A percentile compares a stretch with the other conserved stretches of the same genome.
phyloP scores from a whole-genome alignment of 768 basidiomycete species.

The Tricholoma flavovirens region DNA sequence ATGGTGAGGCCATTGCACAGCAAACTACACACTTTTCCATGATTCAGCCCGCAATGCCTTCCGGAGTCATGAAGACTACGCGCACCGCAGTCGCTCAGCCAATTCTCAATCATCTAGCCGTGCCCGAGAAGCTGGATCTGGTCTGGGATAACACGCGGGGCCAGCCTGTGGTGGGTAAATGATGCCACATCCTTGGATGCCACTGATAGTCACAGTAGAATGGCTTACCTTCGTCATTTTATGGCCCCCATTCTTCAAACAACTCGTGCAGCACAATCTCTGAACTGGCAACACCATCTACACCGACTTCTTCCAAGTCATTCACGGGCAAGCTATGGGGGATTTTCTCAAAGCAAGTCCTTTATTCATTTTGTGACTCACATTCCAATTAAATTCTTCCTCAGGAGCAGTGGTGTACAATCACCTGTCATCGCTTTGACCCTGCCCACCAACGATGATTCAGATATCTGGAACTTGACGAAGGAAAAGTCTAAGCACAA shows the following conservation, averaged over 20 bases:
- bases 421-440: not conserved
- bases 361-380: not conserved
- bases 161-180: slow-evolving; percentile 2
- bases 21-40: not conserved
- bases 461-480: not conserved
- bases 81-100: not conserved
- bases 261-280: not conserved
- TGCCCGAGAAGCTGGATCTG: slow-evolving; percentile 6
- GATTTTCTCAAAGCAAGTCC: slow-evolving; percentile 4
- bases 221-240: not conserved
- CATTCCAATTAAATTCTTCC: not conserved
- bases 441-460: not conserved
- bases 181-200: not conserved
- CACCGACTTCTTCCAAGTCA: slow-evolving; percentile 1
- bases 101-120: slow-evolving; percentile 2
- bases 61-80: not conserved
- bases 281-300: not conserved
- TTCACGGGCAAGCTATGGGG: slow-evolving; percentile 7
- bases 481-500: slow-evolving; percentile 8
- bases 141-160: slow-evolving; percentile 8
- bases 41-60: not conserved
- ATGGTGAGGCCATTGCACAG: not conserved
- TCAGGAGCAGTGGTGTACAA: not conserved
- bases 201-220: not conserved
- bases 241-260: not conserved